Evolutionary conservation across 495 filamentous ascomycete species (phyloP), one percentile per base, ranked within the genome.

Genomic region (Chaetomium cochliodes): DNA sequence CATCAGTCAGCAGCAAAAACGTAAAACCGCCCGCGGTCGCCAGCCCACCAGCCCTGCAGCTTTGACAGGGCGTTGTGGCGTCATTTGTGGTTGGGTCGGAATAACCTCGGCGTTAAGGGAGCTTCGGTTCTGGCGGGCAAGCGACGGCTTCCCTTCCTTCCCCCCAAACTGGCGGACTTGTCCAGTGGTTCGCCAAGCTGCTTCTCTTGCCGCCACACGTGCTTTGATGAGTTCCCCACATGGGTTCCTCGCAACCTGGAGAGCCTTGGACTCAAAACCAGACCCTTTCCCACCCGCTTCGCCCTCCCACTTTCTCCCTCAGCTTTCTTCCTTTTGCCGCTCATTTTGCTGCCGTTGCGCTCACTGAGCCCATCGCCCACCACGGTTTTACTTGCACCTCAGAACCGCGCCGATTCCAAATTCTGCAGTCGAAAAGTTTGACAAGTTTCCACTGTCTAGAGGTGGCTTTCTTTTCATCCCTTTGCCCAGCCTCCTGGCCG

Each of bases 241-340:
- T 67, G 62, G 33, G 33, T 37, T 37, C 33, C 5, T 37, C 33
- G 33, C 33, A 37, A 11, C 33, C 33, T 37, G 33, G 33, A 18
- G 22, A 13, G 63, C 63, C 53, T 54, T 39, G 57, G 12, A 26
- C 23, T 73, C 67, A 74, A 74, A 74, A 73, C 62, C 63, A 67
- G 60, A 52, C n/a, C 53, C 47, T 60, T 58, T 68, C 69, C 71
- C 67, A 55, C 67, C 67, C 59, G 33, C 57, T 26, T 3, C 28
- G 52, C 39, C 49, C 47, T 39, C 59, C 28, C 44, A 51, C 42
- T 67, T 63, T 64, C 60, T 65, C 61, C 60, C 49, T 66, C 64
- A 37, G 11, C 33, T 41, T 58, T 50, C 63, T 54, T 18, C 25
- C 44, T 28, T 50, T 64, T 18, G 46, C 37, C 47, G 23, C 39